These are phyloP conservation scores for Selenicereus undatus DNA, from an alignment of 148 eudicot species.

Conservation along the genomic window DNA sequence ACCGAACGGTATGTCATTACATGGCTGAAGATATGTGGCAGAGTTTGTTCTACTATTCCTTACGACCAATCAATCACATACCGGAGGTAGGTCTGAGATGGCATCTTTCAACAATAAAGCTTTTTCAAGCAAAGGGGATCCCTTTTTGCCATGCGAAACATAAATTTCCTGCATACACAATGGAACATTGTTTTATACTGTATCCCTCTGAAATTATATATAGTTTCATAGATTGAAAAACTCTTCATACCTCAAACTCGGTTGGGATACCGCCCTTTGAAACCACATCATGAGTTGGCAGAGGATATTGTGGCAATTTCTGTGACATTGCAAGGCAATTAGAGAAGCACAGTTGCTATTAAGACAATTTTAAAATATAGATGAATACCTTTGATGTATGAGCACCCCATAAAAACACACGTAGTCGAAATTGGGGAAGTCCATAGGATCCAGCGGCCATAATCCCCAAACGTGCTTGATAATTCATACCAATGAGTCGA, in stretches of 20 bases:
- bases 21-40: background rate
- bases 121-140: background rate
- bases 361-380: background rate
- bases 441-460: conserved; percentile 27
- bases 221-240: background rate
- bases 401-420: conserved; percentile 26
- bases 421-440: conserved; percentile 21
- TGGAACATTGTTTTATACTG: background rate
- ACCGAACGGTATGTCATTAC: background rate
- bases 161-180: conserved; percentile 17
- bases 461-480: conserved; percentile 19
- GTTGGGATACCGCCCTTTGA: conserved; percentile 20
- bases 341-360: too few relatives aligned
- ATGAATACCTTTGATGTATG: conserved; percentile 14
- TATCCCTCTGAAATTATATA: too few relatives aligned
- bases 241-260: conserved; percentile 16
- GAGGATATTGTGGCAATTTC: conserved; percentile 23
- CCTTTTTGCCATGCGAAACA: conserved; percentile 20
- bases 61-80: background rate
- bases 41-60: background rate
- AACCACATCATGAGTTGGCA: conserved; percentile 24
- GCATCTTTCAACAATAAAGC: conserved; percentile 20
- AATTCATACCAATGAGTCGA: conserved; percentile 20
- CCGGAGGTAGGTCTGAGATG: conserved; percentile 21
- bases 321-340: background rate